These are phyloP conservation scores for Letharia lupina DNA, from an alignment of 495 filamentous ascomycete genomes.

Conservation along the genomic window DNA sequence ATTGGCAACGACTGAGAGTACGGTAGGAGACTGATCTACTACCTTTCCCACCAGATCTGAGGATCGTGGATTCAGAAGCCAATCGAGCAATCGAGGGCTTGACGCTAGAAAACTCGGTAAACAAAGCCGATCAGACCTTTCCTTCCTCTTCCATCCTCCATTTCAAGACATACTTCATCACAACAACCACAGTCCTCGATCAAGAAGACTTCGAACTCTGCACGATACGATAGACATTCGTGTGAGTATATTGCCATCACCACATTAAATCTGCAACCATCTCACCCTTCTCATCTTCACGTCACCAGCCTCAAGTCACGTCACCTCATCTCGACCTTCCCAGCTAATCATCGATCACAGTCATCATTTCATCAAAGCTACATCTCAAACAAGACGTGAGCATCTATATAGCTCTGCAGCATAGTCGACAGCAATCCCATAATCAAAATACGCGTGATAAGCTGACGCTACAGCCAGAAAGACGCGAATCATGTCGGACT, in stretches of 20 bases:
- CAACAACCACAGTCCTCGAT: not conserved
- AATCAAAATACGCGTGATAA: not conserved
- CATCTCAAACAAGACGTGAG: not conserved
- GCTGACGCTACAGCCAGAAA: slow-evolving; percentile 3
- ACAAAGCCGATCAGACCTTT: not conserved
- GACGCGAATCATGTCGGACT: slow-evolving; percentile 3
- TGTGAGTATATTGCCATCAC: not conserved
- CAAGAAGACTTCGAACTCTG: not conserved
- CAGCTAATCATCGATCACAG: slow-evolving; percentile 4
- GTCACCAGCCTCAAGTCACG: slow-evolving; percentile 2
- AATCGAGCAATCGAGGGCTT: not conserved
- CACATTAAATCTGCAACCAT: no score
- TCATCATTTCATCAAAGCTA: not conserved
- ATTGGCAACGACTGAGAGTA: not conserved
- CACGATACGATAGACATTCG: not conserved
- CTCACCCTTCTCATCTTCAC: not conserved
- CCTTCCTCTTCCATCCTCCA: not conserved
- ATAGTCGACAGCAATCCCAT: not conserved
- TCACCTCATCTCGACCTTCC: not conserved
- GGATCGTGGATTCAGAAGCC: not conserved
- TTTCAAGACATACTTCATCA: not conserved
- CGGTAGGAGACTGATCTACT: not conserved
- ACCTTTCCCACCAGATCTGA: not conserved
- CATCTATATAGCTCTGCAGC: not conserved
- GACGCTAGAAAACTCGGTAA: slow-evolving; percentile 12